These are phyloP conservation scores for Striga hermonthica DNA, from an alignment of 305 asterid genomes.

Conservation along the genomic window DNA sequence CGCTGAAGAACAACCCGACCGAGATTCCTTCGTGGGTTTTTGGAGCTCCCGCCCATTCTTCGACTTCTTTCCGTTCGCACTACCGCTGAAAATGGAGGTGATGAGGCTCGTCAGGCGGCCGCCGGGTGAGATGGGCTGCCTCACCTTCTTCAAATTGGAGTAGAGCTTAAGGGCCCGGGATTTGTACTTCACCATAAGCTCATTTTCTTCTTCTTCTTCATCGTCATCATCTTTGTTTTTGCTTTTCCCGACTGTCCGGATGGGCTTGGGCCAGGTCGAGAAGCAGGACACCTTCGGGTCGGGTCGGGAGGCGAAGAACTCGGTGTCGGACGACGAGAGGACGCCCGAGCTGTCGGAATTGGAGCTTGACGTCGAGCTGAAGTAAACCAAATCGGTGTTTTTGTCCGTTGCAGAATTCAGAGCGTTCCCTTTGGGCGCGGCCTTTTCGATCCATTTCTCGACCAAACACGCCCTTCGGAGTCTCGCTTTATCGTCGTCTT, in stretches of 20 bases:
- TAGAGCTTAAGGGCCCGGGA: slow-evolving; percentile 54
- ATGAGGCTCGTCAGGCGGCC: slow-evolving; percentile 62
- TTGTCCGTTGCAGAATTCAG: slow-evolving; percentile 19
- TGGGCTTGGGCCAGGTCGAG: slow-evolving; percentile 37
- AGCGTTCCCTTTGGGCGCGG: slow-evolving; percentile 26
- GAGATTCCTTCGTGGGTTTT: background rate
- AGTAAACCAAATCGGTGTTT: slow-evolving; percentile 40
- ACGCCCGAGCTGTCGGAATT: slow-evolving; percentile 61
- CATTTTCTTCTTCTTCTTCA: background rate
- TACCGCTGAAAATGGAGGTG: slow-evolving; percentile 54
- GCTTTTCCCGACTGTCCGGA: slow-evolving; percentile 31
- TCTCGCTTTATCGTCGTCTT: slow-evolving; percentile 35
- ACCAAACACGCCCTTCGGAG: slow-evolving; percentile 42
- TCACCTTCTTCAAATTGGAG: slow-evolving; percentile 52
- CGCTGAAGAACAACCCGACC: slow-evolving; percentile 44
- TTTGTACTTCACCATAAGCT: slow-evolving; percentile 40
- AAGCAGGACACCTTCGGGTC: slow-evolving; percentile 42
- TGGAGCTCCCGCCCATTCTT: slow-evolving; percentile 24
- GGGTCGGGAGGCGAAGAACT: slow-evolving; percentile 40
- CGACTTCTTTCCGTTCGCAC: slow-evolving; percentile 46
- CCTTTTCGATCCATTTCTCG: slow-evolving; percentile 48
- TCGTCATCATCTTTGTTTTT: slow-evolving; percentile 5
- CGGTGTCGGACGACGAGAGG: slow-evolving; percentile 55
- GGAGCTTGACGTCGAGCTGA: slow-evolving; percentile 56
- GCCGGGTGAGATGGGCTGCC: slow-evolving; percentile 88